Base-by-base conservation (phyloP, 208 protist species). In the Phytomonas sp. region DNA sequence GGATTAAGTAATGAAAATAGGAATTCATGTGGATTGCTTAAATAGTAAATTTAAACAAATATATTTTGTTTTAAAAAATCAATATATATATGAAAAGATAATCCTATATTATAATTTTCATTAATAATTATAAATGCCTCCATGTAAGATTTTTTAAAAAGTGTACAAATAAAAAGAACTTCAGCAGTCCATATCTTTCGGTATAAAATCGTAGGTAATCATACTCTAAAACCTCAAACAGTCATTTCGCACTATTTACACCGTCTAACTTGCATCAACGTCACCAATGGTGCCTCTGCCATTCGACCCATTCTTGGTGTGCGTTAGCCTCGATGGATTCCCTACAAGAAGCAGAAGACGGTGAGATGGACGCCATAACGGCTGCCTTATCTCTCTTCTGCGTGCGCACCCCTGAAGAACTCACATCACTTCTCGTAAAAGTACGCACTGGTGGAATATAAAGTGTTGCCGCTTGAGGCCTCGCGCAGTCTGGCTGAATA, bases 401-500 rank as follows among this genome's bases (percentile, higher is more conserved):
- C 42, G 12, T 23, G 7, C 12, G 6, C 42, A 52, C 16, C 42
- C 42, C 42, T 52, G 42, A 4, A 52, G 12, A 52, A 52, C 42
- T 14, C 42, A 52, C 16, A 4, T 52, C 42, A 52, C 42, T 14
- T 52, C 42, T 11, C 42, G 42, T 52, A 52, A 23, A 52, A 52
- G 42, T 52, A 52, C 42, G 42, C 42, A 52, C 42, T 14, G 42
- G 12, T 52, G 42, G 42, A 52, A 52, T 14, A 52, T 52, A 52
- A n/a, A 52, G 42, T 52, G 2, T 52, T 52, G 2, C 69, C 45
- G 73, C 67, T 45, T 73, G 63, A 0, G 71, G 52, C 19, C 45
- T 69, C 33, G 42, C 68, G 6, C 59, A 67, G 49, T 62, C 69
- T 32, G 63, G 66, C 36, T 36, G 74, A 66, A 64, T 73, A 29